Evolutionary conservation across 805 yeast genomes (phyloP).

Genomic region (Saturnispora diversa): DNA sequence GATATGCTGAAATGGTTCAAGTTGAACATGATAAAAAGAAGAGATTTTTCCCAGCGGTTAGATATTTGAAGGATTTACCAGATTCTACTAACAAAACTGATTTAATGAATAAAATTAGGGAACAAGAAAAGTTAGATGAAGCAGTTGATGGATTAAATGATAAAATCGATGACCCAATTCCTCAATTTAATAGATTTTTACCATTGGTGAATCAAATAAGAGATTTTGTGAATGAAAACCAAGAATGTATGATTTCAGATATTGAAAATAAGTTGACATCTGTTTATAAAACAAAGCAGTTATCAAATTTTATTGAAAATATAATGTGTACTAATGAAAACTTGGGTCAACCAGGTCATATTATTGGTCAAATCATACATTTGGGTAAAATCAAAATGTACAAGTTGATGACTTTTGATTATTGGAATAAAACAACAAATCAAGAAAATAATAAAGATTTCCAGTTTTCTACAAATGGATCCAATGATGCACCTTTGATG

Average conservation of each 20-base stretch:
- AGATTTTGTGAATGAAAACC: constrained; percentile 34
- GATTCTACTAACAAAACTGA: constrained; percentile 8
- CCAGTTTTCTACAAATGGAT: not conserved
- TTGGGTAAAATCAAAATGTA: constrained; percentile 69
- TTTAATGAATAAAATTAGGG: constrained; percentile 12
- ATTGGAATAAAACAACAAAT: constrained; percentile 9
- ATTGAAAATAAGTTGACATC: constrained; percentile 48
- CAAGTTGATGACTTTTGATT: constrained; percentile 31
- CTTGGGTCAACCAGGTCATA: constrained; percentile 13
- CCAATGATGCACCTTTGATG: constrained; percentile 6
- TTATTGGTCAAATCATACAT: constrained; percentile 14
- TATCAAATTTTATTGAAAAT: constrained; percentile 12
- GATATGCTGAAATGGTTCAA: constrained; percentile 17
- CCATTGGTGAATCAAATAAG: constrained; percentile 61
- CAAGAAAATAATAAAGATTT: not conserved
- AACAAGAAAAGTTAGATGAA: constrained; percentile 8
- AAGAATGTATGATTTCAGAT: constrained; percentile 57
- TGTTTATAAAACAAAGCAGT: constrained; percentile 13
- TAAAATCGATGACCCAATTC: constrained; percentile 13
- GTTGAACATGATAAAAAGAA: constrained; percentile 22
- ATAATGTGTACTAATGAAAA: constrained; percentile 20
- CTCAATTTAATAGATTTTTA: constrained; percentile 32
- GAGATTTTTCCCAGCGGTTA: constrained; percentile 21
- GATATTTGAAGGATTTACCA: constrained; percentile 23
- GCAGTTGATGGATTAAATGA: constrained; percentile 19